These are phyloP conservation scores for Vairimorpha ceranae DNA, from an alignment of 371 early-diverging fungal genomes.

Conservation along the genomic window DNA sequence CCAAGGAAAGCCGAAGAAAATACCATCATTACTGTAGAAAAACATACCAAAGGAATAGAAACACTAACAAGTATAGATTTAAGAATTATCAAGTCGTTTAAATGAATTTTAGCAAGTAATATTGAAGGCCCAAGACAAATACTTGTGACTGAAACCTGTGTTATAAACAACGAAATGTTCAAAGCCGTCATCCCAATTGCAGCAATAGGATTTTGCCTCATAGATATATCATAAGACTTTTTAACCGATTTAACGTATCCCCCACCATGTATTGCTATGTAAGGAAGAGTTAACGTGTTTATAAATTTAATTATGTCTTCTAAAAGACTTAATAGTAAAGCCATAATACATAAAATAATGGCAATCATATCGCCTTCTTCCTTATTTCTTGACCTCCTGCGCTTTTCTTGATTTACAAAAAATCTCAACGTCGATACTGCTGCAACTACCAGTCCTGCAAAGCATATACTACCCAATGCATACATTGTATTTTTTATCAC, in stretches of 20 bases:
- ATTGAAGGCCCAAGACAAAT: not conserved
- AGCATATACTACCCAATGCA: constrained; percentile 35
- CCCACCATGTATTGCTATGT: constrained; percentile 24
- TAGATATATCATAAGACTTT: constrained; percentile 5
- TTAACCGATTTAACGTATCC: constrained; percentile 23
- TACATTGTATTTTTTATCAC: constrained; percentile 7
- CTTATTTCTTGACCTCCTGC: constrained; percentile 10
- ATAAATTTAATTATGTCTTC: constrained; percentile 11
- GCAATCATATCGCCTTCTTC: not conserved
- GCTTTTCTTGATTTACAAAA: not conserved
- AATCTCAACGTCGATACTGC: constrained; percentile 24
- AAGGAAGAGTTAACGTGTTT: constrained; percentile 27
- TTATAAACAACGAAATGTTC: not conserved
- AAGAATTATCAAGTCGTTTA: too few relatives aligned
- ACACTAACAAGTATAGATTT: not conserved
- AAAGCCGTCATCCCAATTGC: not conserved
- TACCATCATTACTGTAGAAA: not conserved
- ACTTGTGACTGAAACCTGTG: not conserved
- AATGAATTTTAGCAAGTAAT: not conserved
- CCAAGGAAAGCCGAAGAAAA: not conserved
- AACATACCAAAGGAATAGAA: not conserved
- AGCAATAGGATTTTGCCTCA: not conserved
- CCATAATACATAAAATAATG: constrained; percentile 4
- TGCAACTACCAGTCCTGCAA: constrained; percentile 32
- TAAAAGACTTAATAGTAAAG: not conserved